Evolutionary conservation across 768 basidiomycete genomes (phyloP), one percentile per base, ranked within the genome.

Genomic region (Coprinopsis strossmayeri): DNA sequence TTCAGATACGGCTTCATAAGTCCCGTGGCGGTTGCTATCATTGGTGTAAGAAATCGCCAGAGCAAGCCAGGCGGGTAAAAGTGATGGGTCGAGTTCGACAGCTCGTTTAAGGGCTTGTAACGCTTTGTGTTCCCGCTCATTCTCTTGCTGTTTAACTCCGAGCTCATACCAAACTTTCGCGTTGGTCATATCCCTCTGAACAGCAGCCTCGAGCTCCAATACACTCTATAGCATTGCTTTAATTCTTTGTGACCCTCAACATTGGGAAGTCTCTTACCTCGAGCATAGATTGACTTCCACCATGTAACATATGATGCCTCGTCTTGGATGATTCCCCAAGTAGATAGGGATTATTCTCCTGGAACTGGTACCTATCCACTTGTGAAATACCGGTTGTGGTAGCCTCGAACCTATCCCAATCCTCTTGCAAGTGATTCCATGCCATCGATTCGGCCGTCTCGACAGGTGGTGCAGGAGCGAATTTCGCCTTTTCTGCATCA

Each of bases 91-190:
- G 28, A 98, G 77, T 52, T 87, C 81, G 44, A 92, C 69, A 9
- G 92, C 84, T 48, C 84, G 84, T 42, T 76, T 70, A 17, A 99
- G 76, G 1, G 96, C 96, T 47, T 82, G 76, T 34, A 98, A 77
- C 3, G 96, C 96, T 57, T 91, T 84, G 5, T 77, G 75, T 67
- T 99, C 96, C 13, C 94, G 82, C 64, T 99, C 96, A 62, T 94
- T 96, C 66, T 96, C 94, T 64, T 99, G 96, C 60, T 98, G 96
- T 65, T 90, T 93, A 42, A 99, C 84, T 21, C 96, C 96, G 43
- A 98, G 82, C 55, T 87, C 79, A 60, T 79, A 94, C 96, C 96
- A 99, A 7, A 84, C 85, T 28, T 66, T 55, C 3, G 87, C 81
- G 56, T 87, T 77, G 7, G 62, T 68, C 52, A 84, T 81, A 57